These are phyloP conservation scores for Talaromyces albobiverticillius DNA, from an alignment of 2,329 filamentous ascomycete genomes.

Conservation along the genomic window DNA sequence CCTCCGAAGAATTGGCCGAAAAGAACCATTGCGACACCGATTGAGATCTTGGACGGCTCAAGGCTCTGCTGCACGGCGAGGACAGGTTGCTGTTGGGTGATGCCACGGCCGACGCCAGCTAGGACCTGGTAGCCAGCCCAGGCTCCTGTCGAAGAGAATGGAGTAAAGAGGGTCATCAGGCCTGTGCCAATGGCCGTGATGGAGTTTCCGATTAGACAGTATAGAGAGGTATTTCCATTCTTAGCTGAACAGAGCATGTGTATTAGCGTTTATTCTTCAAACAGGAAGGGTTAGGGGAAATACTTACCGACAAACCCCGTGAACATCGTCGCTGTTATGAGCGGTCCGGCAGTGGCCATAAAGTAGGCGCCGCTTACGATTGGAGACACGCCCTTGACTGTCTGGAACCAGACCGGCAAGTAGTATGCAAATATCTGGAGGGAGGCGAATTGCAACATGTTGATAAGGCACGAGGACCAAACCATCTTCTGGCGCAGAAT, in stretches of 20 bases:
- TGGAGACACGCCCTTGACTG: conserved; percentile 6
- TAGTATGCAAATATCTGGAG: conserved; percentile 12
- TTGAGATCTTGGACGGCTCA: conserved; percentile 5
- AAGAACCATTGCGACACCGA: conserved; percentile 7
- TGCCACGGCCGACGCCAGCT: conserved; percentile 5
- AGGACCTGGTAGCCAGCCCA: conserved; percentile 10
- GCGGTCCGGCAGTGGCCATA: conserved; percentile 5
- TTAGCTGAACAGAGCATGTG: conserved; percentile 3
- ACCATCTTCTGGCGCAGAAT: conserved; percentile 5
- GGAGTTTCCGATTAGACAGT: conserved; percentile 5
- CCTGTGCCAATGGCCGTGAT: conserved; percentile 7
- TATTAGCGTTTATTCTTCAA: conserved; percentile 2
- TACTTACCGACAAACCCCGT: conserved; percentile 4
- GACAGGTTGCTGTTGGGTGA: conserved; percentile 8
- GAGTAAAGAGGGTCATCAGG: conserved; percentile 7
- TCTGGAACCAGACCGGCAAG: conserved; percentile 12
- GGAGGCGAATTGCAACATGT: conserved; percentile 7
- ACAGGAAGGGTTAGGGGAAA: neutral
- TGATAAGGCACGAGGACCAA: conserved; percentile 11
- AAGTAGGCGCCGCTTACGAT: conserved; percentile 6
- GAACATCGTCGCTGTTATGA: neutral
- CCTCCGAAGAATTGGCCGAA: conserved; percentile 10
- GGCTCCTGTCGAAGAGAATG: conserved; percentile 3
- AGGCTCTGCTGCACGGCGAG: conserved; percentile 1
- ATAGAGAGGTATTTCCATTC: conserved; percentile 5